phyloP scores from a whole-genome alignment of 2,329 filamentous ascomycete genomes.

The Thermomyces lanuginosus region DNA sequence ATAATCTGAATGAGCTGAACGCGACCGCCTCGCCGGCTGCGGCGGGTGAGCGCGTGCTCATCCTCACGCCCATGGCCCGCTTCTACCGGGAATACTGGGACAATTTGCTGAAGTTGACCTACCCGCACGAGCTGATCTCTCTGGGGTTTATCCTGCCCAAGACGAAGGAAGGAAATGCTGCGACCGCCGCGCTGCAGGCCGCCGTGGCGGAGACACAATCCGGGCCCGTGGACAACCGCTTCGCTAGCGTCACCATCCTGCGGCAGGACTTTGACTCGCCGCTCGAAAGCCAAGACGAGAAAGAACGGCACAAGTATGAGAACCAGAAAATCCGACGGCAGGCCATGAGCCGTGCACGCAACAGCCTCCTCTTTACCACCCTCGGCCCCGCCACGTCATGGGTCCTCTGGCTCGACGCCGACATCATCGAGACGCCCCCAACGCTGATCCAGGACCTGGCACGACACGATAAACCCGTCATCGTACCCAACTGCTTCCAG shows the following conservation, averaged over 20 bases:
- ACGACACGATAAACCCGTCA: slow-evolving; percentile 69
- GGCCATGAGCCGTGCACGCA: slow-evolving; percentile 84
- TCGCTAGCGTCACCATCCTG: slow-evolving; percentile 85
- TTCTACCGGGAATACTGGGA: slow-evolving; percentile 96
- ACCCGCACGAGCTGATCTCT: slow-evolving; percentile 88
- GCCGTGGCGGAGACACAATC: slow-evolving; percentile 75
- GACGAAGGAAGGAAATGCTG: slow-evolving; percentile 77
- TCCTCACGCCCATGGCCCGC: slow-evolving; percentile 79
- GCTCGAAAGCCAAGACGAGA: slow-evolving; percentile 63
- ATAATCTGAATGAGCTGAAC: slow-evolving; percentile 90
- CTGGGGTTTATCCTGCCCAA: slow-evolving; percentile 93
- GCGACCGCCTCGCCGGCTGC: slow-evolving; percentile 57
- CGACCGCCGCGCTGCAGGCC: slow-evolving; percentile 66
- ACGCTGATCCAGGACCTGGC: slow-evolving; percentile 85
- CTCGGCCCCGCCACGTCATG: slow-evolving; percentile 80
- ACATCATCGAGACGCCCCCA: slow-evolving; percentile 76
- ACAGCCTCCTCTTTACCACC: slow-evolving; percentile 88
- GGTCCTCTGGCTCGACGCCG: slow-evolving; percentile 91
- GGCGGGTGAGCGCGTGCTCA: slow-evolving; percentile 72
- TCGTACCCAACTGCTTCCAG: slow-evolving; percentile 93
- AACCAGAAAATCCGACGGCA: slow-evolving; percentile 77
- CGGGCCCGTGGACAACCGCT: slow-evolving; percentile 63
- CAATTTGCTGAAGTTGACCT: slow-evolving; percentile 66
- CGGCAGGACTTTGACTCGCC: slow-evolving; percentile 87
- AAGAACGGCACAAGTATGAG: slow-evolving; percentile 76